Percentiles rank a stretch among this genome's conserved stretches.
phyloP scores from a whole-genome alignment of 164 flowering plant genomes.

The grape (Vitis vinifera) region DNA sequence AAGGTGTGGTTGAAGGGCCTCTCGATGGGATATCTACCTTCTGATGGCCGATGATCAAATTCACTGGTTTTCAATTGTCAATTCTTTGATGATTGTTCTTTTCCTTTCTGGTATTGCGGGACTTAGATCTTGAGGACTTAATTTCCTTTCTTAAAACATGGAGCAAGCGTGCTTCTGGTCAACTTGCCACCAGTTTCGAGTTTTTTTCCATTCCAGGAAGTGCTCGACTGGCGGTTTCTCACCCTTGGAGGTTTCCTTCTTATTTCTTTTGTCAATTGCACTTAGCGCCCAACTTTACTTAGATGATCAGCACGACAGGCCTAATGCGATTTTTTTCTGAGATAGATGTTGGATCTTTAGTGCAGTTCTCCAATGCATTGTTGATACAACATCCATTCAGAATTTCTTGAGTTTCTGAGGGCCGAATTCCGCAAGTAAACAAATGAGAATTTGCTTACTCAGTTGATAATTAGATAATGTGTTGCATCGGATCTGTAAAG shows the following conservation, averaged over 20 bases:
- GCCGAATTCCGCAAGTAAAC: constrained; percentile 34
- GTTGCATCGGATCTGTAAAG: constrained; percentile 22
- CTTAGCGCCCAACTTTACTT: constrained; percentile 55
- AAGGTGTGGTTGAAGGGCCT: constrained; percentile 45
- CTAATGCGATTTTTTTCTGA: constrained; percentile 56
- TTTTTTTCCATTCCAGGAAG: constrained; percentile 68
- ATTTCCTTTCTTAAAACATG: constrained; percentile 55
- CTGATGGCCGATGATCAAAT: constrained; percentile 84
- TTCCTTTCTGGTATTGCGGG: constrained; percentile 70
- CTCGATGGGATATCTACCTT: constrained; percentile 87
- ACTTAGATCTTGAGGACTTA: constrained; percentile 32
- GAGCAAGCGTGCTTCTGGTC: constrained; percentile 68
- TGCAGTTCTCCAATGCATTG: constrained; percentile 48
- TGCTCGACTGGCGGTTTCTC: constrained; percentile 84
- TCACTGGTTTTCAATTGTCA: constrained; percentile 88
- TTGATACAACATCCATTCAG: constrained; percentile 37
- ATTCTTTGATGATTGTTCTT: constrained; percentile 86
- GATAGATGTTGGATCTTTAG: constrained; percentile 55
- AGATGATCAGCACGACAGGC: constrained; percentile 48
- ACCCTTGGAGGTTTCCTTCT: constrained; percentile 64
- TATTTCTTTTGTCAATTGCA: constrained; percentile 93
- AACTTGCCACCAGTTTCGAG: constrained; percentile 47
- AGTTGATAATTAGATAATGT: constrained; percentile 22
- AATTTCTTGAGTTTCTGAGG: constrained; percentile 41
- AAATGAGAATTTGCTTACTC: constrained; percentile 20